Evolutionary conservation across 1,284 basidiomycete genomes (phyloP).

Genomic region (Puccinia novopanici): DNA sequence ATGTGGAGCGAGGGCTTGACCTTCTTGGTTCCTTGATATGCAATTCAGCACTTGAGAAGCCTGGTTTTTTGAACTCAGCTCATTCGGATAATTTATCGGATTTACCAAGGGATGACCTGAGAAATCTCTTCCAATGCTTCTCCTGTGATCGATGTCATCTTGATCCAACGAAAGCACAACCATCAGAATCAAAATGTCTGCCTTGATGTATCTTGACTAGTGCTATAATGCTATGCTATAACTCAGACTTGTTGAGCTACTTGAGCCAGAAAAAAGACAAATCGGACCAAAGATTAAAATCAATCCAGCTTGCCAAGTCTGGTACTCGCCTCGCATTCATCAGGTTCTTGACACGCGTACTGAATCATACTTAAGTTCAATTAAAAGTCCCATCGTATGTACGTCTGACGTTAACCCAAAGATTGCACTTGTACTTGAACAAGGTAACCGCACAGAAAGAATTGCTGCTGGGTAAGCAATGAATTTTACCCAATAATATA

Average conservation of each 20-base stretch:
- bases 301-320: conserved; percentile 35
- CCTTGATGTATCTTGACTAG: conserved; percentile 32
- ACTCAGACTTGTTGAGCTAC: conserved; percentile 31
- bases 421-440: conserved; percentile 30
- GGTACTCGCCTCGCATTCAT: conserved; percentile 29
- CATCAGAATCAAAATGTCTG: conserved; percentile 9
- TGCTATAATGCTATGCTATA: conserved; percentile 29
- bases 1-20: conserved; percentile 43
- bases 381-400: conserved; percentile 22
- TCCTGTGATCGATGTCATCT: conserved; percentile 40
- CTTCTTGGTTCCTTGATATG: conserved; percentile 40
- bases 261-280: background rate
- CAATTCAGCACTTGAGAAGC: conserved; percentile 2
- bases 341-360: conserved; percentile 42
- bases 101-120: conserved; percentile 30
- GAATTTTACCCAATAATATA: background rate
- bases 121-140: conserved; percentile 36
- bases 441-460: conserved; percentile 25
- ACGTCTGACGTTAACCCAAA: conserved; percentile 16
- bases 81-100: conserved; percentile 20
- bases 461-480: conserved; percentile 50
- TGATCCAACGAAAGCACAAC: background rate
- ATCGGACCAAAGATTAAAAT: conserved; percentile 3
- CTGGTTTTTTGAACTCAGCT: conserved; percentile 13
- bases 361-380: conserved; percentile 37